Evolutionary conservation across 2,329 filamentous ascomycete genomes (phyloP).

Genomic region (Cercospora sp.): DNA sequence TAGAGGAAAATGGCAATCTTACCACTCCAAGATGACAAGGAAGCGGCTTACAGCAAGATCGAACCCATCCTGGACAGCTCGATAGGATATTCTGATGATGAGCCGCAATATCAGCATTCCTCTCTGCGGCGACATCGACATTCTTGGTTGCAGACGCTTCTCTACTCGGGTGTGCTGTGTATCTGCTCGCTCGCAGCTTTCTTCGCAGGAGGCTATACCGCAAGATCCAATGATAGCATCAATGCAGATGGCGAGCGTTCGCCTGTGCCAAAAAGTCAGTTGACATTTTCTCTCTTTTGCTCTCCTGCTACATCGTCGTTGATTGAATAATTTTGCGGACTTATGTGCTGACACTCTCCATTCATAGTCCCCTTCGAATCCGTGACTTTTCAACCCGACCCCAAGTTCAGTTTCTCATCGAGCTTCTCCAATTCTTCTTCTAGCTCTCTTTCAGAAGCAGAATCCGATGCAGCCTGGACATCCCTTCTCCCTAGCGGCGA

Average conservation of each 20-base stretch:
- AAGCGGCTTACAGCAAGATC: neutral
- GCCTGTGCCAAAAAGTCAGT: neutral
- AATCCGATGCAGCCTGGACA: constrained; percentile 36
- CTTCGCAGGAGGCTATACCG: neutral
- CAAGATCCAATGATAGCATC: neutral
- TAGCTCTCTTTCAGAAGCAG: neutral
- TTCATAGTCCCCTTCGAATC: neutral
- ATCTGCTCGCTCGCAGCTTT: neutral
- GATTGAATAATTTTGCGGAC: neutral
- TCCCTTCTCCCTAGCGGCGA: constrained; percentile 35
- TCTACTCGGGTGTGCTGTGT: neutral
- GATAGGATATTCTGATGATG: neutral
- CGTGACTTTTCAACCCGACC: constrained; percentile 32
- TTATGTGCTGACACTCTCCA: neutral
- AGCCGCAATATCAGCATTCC: neutral
- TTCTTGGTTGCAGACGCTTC: neutral
- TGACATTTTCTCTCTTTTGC: neutral
- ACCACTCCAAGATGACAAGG: neutral
- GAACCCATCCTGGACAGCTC: neutral
- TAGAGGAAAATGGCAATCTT: neutral
- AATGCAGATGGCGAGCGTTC: neutral
- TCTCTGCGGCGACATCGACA: neutral
- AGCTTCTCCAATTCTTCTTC: constrained; percentile 26
- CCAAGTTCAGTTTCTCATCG: neutral
- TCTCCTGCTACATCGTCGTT: neutral